Percentiles rank a stretch among this genome's conserved stretches.
Conservation (phyloP, 352 stramenopile genomes). For the Phytopythium vexans region DNA sequence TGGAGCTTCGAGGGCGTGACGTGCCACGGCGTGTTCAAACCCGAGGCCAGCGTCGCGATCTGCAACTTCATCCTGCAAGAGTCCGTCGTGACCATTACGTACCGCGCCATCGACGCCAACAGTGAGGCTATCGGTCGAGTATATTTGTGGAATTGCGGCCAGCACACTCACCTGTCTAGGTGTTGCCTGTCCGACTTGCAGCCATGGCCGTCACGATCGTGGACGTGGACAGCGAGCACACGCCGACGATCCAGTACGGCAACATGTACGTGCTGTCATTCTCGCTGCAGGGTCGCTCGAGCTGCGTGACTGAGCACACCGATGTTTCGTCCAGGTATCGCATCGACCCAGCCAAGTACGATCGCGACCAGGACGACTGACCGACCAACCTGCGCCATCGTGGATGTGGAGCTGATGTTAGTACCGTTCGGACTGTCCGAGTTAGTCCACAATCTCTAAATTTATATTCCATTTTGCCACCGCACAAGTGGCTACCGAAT, state of each 20-base stretch:
- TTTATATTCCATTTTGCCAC: background rate
- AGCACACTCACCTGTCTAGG: background rate
- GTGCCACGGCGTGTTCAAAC: conserved; percentile 81
- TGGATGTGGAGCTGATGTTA: no score
- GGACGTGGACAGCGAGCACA: conserved; percentile 81
- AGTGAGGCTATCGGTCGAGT: conserved; percentile 23
- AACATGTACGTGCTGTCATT: conserved; percentile 63
- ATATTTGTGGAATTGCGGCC: background rate
- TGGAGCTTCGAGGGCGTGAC: conserved; percentile 85
- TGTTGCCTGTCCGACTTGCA: conserved; percentile 13
- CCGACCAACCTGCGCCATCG: no score
- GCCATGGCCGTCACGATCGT: conserved; percentile 84
- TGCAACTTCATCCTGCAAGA: conserved; percentile 83
- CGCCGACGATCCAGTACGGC: conserved; percentile 76
- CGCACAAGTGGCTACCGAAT: background rate
- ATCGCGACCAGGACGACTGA: conserved; percentile 45
- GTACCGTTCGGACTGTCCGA: no score
- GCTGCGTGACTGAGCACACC: background rate
- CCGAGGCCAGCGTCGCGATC: conserved; percentile 72
- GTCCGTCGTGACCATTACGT: conserved; percentile 86
- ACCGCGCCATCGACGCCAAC: conserved; percentile 71
- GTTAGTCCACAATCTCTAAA: no score
- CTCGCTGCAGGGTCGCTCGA: background rate
- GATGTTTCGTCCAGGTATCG: conserved; percentile 48
- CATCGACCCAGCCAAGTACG: conserved; percentile 72